Evolutionary conservation across 2,329 filamentous ascomycete genomes (phyloP).

Genomic region (Dendrostoma leiphaemia): DNA sequence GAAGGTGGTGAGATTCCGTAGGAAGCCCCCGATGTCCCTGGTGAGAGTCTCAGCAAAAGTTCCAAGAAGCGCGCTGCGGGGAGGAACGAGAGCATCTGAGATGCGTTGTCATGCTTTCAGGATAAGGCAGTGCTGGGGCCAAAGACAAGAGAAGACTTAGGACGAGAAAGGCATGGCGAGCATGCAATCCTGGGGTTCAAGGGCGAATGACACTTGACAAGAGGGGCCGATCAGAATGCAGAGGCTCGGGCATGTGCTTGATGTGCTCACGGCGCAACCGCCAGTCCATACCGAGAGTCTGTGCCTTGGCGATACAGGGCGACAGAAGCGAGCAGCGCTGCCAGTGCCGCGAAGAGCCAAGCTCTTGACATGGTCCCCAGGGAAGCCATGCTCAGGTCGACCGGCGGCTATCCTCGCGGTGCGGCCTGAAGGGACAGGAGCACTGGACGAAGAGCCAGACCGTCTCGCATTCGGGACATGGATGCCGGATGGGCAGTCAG

Average conservation of each 20-base stretch:
- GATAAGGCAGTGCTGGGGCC: not conserved
- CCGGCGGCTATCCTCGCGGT: not conserved
- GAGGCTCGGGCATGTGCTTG: not conserved
- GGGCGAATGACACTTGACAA: not conserved
- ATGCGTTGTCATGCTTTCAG: not conserved
- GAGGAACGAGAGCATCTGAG: not conserved
- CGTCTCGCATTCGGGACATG: conserved; percentile 2
- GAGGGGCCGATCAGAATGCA: not conserved
- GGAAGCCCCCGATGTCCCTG: conserved; percentile 22
- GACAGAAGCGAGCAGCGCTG: conserved; percentile 6
- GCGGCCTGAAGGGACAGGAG: conserved; percentile 3
- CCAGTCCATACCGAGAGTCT: conserved; percentile 1
- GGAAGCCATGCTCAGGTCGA: conserved; percentile 2
- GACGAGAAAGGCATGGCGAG: not conserved
- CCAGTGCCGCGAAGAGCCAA: not conserved
- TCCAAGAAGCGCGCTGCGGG: not conserved
- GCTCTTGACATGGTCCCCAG: not conserved
- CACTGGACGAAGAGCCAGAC: not conserved
- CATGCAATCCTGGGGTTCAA: not conserved
- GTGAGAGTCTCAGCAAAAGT: conserved; percentile 19
- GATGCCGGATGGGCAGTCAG: not conserved
- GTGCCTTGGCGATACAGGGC: conserved; percentile 1
- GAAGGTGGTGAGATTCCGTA: conserved; percentile 23
- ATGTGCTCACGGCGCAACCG: not conserved
- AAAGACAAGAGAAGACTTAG: not conserved